Base-by-base conservation (phyloP, 345 rosid genomes). In the Boechera stricta region DNA sequence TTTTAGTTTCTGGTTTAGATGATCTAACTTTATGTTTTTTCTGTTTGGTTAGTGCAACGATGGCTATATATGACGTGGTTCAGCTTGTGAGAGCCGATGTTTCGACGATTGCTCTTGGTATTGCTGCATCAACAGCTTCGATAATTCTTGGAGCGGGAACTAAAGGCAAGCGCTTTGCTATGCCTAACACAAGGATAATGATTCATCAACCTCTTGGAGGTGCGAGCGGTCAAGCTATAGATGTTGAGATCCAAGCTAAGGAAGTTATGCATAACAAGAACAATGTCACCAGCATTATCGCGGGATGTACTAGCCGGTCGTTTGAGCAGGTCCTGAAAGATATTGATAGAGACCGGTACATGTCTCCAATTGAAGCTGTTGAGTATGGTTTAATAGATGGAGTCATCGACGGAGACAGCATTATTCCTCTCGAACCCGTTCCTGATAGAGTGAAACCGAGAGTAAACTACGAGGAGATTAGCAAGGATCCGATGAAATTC, bases 141-240 rank as follows among this genome's bases (percentile, higher is more conserved):
- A 67, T 95, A 31, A 89, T 95, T 72, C 98, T 95, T 57, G 98
- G 97, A 47, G 97, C 94, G 38, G 99, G 99, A 7, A 82, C 93
- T 47, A 92, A 89, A 81, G 99, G 99, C 49, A 95, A 95, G 86
- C 96, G 98, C 29, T 80, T 91, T 69, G 93, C 98, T 0, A 95
- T 95, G 99, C 98, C 99, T 69, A 92, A 92, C 73, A 78, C 99
- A 0, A 86, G 98, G 72, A 86, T 95, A 71, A 95, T 95, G 99
- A 86, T 95, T 58, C 97, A 92, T 80, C 99, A 91, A 52, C 99
- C 99, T 0, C 86, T 87, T 56, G 98, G 99, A 74, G 98, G 96
- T 49, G 94, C 92, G 36, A 89, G 97, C 45, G 99, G 99, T 67
- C 91, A 89, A 77, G 96, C 89, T 44, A 82, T 84, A 18, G 91